Evolutionary conservation across 2,329 filamentous ascomycete genomes (phyloP).

Genomic region (Pyricularia sp.): DNA sequence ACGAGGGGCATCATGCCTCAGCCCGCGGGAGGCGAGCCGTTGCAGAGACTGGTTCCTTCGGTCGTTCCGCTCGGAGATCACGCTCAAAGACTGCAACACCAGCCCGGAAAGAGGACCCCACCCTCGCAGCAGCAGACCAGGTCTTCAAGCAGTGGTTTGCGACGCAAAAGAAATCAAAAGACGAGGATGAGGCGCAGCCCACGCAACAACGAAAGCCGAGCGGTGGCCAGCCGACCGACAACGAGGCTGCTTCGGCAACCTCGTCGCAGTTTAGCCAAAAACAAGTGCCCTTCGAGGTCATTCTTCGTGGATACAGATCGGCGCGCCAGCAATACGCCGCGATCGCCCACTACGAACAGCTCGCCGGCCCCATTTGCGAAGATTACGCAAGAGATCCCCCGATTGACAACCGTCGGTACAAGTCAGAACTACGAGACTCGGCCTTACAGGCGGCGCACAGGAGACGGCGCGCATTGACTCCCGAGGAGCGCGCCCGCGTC

Average conservation of each 20-base stretch:
- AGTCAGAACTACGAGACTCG: constrained; percentile 59
- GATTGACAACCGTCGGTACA: constrained; percentile 54
- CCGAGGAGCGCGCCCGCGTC: constrained; percentile 64
- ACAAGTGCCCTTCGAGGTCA: constrained; percentile 53
- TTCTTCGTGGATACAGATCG: constrained; percentile 68
- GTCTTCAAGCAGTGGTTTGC: constrained; percentile 45
- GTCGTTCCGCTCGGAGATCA: constrained; percentile 51
- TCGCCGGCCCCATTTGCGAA: constrained; percentile 79
- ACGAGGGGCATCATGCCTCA: constrained; percentile 35
- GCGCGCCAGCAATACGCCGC: constrained; percentile 66
- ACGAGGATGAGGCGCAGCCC: constrained; percentile 14
- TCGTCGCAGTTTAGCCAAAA: constrained; percentile 18
- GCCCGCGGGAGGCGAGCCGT: constrained; percentile 37
- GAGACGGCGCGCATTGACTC: constrained; percentile 49
- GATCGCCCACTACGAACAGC: constrained; percentile 74
- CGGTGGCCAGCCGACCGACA: constrained; percentile 12
- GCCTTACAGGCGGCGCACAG: constrained; percentile 22
- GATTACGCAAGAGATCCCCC: constrained; percentile 85
- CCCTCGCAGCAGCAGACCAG: constrained; percentile 46
- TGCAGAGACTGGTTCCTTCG: constrained; percentile 52
- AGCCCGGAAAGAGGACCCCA: constrained; percentile 47
- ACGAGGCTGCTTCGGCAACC: constrained; percentile 12
- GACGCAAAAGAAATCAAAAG: constrained; percentile 25
- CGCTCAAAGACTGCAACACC: constrained; percentile 48
- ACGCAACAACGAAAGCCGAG: constrained; percentile 7